Evolutionary conservation across 352 stramenopile genomes (phyloP).

Genomic region (Pythium phragmitis): DNA sequence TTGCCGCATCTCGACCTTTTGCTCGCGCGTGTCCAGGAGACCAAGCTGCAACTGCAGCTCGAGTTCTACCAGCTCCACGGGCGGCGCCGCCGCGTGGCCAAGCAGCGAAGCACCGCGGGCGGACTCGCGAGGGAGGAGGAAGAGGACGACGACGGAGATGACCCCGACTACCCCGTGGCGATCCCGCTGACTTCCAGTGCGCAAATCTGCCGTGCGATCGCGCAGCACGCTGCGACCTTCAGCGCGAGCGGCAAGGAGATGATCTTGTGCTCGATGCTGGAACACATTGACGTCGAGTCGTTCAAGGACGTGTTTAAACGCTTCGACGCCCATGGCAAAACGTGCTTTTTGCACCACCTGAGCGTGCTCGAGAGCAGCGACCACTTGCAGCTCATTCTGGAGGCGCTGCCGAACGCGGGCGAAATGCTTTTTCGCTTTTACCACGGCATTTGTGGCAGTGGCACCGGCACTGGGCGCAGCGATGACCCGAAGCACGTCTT

Average conservation of each 20-base stretch:
- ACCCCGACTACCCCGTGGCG: slow-evolving; percentile 42
- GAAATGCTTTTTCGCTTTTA: slow-evolving; percentile 70
- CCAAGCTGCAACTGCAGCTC: slow-evolving; percentile 17
- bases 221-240: slow-evolving; percentile 46
- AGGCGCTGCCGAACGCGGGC: slow-evolving; percentile 49
- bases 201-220: slow-evolving; percentile 73
- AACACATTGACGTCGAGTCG: slow-evolving; percentile 60
- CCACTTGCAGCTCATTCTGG: slow-evolving; percentile 52
- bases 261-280: slow-evolving; percentile 65
- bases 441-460: slow-evolving; percentile 39
- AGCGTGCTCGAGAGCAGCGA: slow-evolving; percentile 52
- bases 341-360: slow-evolving; percentile 62
- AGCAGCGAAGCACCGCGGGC: background rate
- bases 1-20: slow-evolving; percentile 24
- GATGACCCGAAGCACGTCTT: slow-evolving; percentile 48
- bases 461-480: slow-evolving; percentile 16
- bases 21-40: slow-evolving; percentile 13
- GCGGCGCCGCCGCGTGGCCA: background rate
- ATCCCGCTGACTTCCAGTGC: slow-evolving; percentile 60
- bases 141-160: slow-evolving; percentile 34
- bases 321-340: slow-evolving; percentile 58
- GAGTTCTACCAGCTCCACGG: slow-evolving; percentile 28
- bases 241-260: slow-evolving; percentile 75
- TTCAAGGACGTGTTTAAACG: slow-evolving; percentile 68
- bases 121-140: background rate